phyloP scores from a whole-genome alignment of 2,329 filamentous ascomycete species.

The Ascochyta lentis region DNA sequence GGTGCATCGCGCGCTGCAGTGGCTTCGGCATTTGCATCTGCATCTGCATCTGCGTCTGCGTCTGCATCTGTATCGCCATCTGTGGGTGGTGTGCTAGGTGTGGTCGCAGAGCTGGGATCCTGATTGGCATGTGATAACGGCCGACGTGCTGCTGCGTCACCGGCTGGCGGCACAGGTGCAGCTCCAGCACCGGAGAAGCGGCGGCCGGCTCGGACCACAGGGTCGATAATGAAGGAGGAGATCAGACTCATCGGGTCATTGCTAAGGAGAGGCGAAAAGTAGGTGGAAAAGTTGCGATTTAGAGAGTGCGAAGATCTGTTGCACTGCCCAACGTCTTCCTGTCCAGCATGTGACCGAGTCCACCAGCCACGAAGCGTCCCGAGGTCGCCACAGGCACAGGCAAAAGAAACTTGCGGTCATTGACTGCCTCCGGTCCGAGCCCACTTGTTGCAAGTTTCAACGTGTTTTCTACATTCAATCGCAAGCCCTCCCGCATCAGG shows the following conservation, averaged over 20 bases:
- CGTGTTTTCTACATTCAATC: not conserved
- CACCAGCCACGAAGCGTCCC: conserved; percentile 7
- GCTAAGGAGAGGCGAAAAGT: conserved; percentile 2
- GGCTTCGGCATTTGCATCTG: conserved; percentile 12
- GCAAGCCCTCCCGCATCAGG: conserved; percentile 12
- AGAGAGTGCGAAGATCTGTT: conserved; percentile 4
- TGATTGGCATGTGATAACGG: conserved; percentile 40
- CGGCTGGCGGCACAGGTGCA: conserved; percentile 21
- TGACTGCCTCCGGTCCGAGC: not conserved
- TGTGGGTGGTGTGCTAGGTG: conserved; percentile 1
- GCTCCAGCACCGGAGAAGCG: conserved; percentile 43
- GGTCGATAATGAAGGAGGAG: conserved; percentile 50
- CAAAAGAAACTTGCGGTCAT: conserved; percentile 1
- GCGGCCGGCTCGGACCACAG: conserved; percentile 49
- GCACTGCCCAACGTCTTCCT: conserved; percentile 7
- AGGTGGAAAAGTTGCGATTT: not conserved
- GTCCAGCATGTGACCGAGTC: conserved; percentile 7
- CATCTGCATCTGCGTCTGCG: conserved; percentile 14
- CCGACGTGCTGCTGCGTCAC: conserved; percentile 18
- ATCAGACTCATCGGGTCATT: conserved; percentile 49
- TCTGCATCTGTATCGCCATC: conserved; percentile 13
- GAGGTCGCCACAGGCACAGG: conserved; percentile 7
- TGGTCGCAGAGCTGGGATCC: conserved; percentile 14
- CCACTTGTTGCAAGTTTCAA: conserved; percentile 5
- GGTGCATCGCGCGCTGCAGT: conserved; percentile 17